phyloP scores from a whole-genome alignment of 148 eudicot species.

The Camellia granthamiana region DNA sequence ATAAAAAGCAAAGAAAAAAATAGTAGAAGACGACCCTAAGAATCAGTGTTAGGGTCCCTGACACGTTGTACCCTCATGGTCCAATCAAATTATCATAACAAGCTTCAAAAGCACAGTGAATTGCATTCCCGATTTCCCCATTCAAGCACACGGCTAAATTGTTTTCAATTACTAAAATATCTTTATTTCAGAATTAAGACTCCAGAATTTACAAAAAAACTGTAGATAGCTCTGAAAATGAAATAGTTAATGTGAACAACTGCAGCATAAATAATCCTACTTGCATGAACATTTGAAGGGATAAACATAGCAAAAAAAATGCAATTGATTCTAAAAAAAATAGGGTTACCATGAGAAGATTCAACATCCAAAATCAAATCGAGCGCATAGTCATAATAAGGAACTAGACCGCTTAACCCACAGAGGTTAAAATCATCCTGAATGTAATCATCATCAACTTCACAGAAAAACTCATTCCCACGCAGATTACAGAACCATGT shows the following conservation, averaged over 20 bases:
- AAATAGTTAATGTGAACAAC: neutral
- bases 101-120: neutral
- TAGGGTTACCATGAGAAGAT: slow-evolving; percentile 33
- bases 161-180: neutral
- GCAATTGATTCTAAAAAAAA: neutral
- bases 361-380: slow-evolving; percentile 37
- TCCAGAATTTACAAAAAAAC: neutral
- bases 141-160: neutral
- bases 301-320: neutral
- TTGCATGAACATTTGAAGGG: neutral
- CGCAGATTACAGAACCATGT: slow-evolving; percentile 39
- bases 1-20: neutral
- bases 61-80: neutral
- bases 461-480: slow-evolving; percentile 41
- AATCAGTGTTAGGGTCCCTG: neutral
- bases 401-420: slow-evolving; percentile 37
- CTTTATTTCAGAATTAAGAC: neutral
- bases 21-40: neutral
- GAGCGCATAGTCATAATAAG: slow-evolving; percentile 40
- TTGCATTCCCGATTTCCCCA: neutral
- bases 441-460: slow-evolving; percentile 40
- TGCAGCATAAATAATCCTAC: neutral
- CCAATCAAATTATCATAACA: neutral
- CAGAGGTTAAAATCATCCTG: slow-evolving; percentile 40
- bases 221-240: neutral